phyloP scores from a whole-genome alignment of 306 rosid species.

The Cucumis cinereus region DNA sequence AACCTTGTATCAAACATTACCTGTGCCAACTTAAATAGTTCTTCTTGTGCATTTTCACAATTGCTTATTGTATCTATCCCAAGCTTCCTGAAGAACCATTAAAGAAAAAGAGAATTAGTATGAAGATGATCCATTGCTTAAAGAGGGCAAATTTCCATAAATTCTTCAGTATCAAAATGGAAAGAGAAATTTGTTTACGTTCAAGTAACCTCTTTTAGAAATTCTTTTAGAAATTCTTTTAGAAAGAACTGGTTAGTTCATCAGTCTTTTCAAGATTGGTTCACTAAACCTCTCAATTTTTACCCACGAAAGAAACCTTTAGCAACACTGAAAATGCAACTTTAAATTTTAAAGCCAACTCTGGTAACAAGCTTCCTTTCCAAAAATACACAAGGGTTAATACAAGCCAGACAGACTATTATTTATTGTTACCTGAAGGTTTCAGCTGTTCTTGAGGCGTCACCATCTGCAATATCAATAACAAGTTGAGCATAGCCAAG shows the following conservation, averaged over 20 bases:
- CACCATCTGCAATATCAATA: conserved; percentile 73
- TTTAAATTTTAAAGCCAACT: not conserved
- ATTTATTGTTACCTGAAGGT: conserved; percentile 59
- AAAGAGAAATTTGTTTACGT: not conserved
- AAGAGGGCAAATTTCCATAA: not conserved
- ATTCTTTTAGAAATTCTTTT: not conserved
- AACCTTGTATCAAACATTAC: conserved; percentile 90
- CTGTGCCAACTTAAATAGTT: conserved; percentile 59
- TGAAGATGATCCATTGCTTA: not conserved
- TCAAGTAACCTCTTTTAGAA: not conserved
- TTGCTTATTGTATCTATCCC: conserved; percentile 63
- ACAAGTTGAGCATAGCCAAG: conserved; percentile 91
- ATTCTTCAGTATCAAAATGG: not conserved
- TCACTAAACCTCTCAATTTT: not conserved
- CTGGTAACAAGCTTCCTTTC: not conserved
- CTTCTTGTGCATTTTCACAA: conserved; percentile 66
- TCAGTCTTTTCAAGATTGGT: not conserved
- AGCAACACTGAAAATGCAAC: not conserved
- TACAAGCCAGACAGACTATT: not conserved
- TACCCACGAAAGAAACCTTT: not conserved
- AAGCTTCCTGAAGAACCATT: conserved; percentile 47
- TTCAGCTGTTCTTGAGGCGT: conserved; percentile 50
- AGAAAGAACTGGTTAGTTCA: not conserved
- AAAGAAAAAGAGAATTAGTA: not conserved
- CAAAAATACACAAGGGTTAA: not conserved